Percentiles rank a stretch among this genome's conserved stretches.
Evolutionary conservation across 202 grass and related monocot species (phyloP).

Genomic region (Setaria italica): DNA sequence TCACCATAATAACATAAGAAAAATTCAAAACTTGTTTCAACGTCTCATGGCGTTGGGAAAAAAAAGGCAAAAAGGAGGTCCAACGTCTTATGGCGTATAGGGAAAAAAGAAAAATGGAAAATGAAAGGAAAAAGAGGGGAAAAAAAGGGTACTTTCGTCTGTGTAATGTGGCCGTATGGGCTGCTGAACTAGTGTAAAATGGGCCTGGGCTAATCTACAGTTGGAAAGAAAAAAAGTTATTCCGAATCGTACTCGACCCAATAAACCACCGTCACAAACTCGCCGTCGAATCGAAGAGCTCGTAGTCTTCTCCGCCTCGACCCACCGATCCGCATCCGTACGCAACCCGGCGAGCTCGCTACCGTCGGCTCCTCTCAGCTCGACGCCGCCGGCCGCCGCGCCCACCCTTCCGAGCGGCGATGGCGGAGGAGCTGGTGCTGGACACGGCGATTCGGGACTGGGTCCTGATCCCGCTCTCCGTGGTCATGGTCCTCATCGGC

Average conservation of each 20-base stretch:
- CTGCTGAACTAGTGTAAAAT: neutral
- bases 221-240: neutral
- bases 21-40: too few species aligned
- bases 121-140: too few species aligned
- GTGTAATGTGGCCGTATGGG: too few species aligned
- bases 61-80: too few species aligned
- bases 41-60: too few species aligned
- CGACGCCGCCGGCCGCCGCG: slow-evolving; percentile 38
- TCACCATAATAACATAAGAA: too few species aligned
- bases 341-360: slow-evolving; percentile 20
- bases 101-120: too few species aligned
- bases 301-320: slow-evolving; percentile 12
- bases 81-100: too few species aligned
- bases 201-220: neutral
- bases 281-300: neutral
- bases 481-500: slow-evolving; percentile 98
- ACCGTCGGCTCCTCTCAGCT: neutral
- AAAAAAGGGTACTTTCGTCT: too few species aligned
- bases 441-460: slow-evolving; percentile 96
- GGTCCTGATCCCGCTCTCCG: slow-evolving; percentile 92
- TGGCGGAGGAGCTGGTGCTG: slow-evolving; percentile 93
- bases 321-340: slow-evolving; percentile 37
- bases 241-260: neutral
- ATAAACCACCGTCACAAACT: neutral
- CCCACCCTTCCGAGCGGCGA: slow-evolving; percentile 5